phyloP scores from a whole-genome alignment of 305 asterid species.

The Fraxinus paxiana region DNA sequence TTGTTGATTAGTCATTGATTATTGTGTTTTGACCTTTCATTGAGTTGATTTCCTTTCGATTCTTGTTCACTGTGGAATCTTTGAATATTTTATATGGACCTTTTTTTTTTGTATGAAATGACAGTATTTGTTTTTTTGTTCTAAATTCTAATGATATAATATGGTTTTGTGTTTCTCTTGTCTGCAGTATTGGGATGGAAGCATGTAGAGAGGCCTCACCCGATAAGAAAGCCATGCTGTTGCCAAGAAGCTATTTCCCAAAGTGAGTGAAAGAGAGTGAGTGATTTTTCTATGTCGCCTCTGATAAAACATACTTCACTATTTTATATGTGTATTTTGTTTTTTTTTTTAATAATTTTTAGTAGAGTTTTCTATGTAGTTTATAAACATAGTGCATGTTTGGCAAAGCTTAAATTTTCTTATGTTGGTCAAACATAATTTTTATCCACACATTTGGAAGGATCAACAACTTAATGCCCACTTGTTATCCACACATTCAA shows the following conservation, averaged over 20 bases:
- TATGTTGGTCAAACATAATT: not conserved
- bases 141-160: constrained; percentile 19
- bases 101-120: not conserved
- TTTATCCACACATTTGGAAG: not conserved
- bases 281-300: not conserved
- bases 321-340: not conserved
- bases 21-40: constrained; percentile 12
- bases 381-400: not conserved
- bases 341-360: not conserved
- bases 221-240: constrained; percentile 32
- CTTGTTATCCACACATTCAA: not conserved
- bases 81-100: not conserved
- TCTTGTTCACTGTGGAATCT: constrained; percentile 4
- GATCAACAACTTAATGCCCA: not conserved
- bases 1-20: constrained; percentile 5
- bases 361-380: not conserved
- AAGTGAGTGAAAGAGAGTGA: constrained; percentile 48
- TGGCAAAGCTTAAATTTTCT: not conserved
- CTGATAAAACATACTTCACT: not conserved
- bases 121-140: not conserved
- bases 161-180: constrained; percentile 32
- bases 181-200: constrained; percentile 48
- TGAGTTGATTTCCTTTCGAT: not conserved
- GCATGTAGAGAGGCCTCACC: constrained; percentile 30
- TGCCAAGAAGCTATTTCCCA: constrained; percentile 50